A percentile compares a stretch with the other conserved stretches of the same genome.
phyloP scores from a whole-genome alignment of 345 rosid species.

The Rhodomyrtus tomentosa region DNA sequence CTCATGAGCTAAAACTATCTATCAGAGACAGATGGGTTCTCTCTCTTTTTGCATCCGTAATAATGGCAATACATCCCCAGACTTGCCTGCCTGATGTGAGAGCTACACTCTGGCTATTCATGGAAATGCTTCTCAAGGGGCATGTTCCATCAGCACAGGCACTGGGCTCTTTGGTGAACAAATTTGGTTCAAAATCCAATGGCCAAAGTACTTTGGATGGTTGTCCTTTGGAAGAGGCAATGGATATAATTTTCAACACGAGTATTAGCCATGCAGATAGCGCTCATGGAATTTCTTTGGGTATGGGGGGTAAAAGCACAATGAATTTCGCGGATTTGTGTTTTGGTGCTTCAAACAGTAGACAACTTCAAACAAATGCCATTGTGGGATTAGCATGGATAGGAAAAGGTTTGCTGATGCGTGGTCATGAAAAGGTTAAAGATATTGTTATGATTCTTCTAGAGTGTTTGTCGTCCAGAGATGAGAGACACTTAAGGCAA shows the following conservation, averaged over 20 bases:
- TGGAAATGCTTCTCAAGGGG: conserved; percentile 42
- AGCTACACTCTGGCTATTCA: conserved; percentile 26
- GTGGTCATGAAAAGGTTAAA: conserved; percentile 66
- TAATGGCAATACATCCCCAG: conserved; percentile 56
- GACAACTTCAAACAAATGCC: conserved; percentile 40
- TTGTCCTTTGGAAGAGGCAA: conserved; percentile 60
- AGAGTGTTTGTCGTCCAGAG: conserved; percentile 40
- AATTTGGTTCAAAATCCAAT: conserved; percentile 29
- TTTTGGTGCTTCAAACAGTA: conserved; percentile 20
- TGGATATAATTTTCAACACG: conserved; percentile 40
- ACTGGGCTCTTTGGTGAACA: conserved; percentile 78
- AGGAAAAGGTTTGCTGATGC: conserved; percentile 89
- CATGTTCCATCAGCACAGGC: conserved; percentile 68
- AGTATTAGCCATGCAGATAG: conserved; percentile 1
- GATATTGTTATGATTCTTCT: conserved; percentile 47
- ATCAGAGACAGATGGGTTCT: conserved; percentile 54
- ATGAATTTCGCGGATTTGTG: conserved; percentile 17
- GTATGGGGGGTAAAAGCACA: conserved; percentile 15
- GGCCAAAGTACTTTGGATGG: conserved; percentile 13
- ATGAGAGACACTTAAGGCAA: conserved; percentile 2
- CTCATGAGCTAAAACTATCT: conserved; percentile 18
- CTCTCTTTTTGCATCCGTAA: conserved; percentile 63
- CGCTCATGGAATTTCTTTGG: conserved; percentile 13
- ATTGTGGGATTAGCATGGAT: conserved; percentile 83
- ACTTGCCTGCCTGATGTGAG: conserved; percentile 52